phyloP scores from a whole-genome alignment of 2,329 filamentous ascomycete species.

The Scedosporium minutisporum region DNA sequence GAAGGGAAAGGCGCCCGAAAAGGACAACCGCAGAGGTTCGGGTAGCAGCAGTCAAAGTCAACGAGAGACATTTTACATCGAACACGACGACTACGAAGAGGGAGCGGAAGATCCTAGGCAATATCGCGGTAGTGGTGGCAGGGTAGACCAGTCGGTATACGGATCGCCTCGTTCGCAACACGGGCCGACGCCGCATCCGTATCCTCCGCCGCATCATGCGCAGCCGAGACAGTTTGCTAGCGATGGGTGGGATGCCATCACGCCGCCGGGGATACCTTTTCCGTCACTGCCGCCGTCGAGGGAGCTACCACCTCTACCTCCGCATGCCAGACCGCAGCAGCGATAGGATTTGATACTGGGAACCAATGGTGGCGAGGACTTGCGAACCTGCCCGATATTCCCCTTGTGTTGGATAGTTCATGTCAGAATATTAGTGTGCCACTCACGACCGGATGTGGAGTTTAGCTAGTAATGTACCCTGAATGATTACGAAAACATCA shows the following conservation, averaged over 20 bases:
- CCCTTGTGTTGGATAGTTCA: too few species aligned
- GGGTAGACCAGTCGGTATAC: not conserved
- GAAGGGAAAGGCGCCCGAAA: slow-evolving; percentile 7
- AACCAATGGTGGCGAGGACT: too few species aligned
- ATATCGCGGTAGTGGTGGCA: not conserved
- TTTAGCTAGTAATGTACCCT: too few species aligned
- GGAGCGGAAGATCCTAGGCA: slow-evolving; percentile 6
- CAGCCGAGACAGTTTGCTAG: not conserved
- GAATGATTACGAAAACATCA: too few species aligned
- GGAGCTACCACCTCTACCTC: slow-evolving; percentile 16
- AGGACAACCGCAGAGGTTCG: not conserved
- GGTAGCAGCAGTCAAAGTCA: not conserved
- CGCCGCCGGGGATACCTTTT: not conserved
- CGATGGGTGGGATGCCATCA: not conserved
- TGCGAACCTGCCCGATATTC: too few species aligned
- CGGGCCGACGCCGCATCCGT: not conserved
- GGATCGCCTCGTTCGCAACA: not conserved
- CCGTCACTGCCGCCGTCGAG: slow-evolving; percentile 11
- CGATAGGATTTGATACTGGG: not conserved
- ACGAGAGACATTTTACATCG: not conserved
- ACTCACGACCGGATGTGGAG: too few species aligned
- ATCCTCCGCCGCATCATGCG: not conserved
- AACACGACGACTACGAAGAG: not conserved
- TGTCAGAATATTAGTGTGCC: too few species aligned
- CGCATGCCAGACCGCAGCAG: slow-evolving; percentile 7